phyloP scores from a whole-genome alignment of 805 yeast species.

The Danielozyma ontarioensis region DNA sequence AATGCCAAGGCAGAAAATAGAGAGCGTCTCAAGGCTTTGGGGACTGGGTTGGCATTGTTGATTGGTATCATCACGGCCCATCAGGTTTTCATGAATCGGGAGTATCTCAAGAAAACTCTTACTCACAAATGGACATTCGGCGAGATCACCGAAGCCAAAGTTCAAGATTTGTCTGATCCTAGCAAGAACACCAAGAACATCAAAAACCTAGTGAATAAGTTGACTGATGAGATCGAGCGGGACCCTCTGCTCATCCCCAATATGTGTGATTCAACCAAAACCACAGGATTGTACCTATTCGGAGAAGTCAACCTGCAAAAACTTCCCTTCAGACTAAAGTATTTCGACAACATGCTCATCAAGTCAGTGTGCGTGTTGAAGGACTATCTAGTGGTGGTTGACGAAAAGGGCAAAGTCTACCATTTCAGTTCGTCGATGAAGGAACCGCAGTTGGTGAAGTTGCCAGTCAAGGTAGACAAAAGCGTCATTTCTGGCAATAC shows the following conservation, averaged over 20 bases:
- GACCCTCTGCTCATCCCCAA: conserved; percentile 10
- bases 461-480: conserved; percentile 24
- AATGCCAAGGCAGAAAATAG: conserved; percentile 31
- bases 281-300: conserved; percentile 32
- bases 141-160: conserved; percentile 34
- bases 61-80: conserved; percentile 36
- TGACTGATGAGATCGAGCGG: conserved; percentile 18
- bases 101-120: conserved; percentile 29
- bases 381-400: conserved; percentile 51
- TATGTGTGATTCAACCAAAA: conserved; percentile 17
- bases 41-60: conserved; percentile 37
- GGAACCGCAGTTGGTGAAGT: conserved; percentile 15
- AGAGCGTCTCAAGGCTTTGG: conserved; percentile 42
- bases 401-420: conserved; percentile 64
- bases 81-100: conserved; percentile 40
- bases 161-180: conserved; percentile 28
- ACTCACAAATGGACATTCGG: conserved; percentile 26
- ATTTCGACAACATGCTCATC: conserved; percentile 58
- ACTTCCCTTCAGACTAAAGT: conserved; percentile 55
- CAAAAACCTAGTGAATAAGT: conserved; percentile 19
- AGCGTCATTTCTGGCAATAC: conserved; percentile 48
- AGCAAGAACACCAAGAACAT: conserved; percentile 21
- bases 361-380: conserved; percentile 52
- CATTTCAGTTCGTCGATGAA: conserved; percentile 58
- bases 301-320: conserved; percentile 30